Conservation (phyloP, 2,329 filamentous ascomycete genomes). For the Malbranchea zuffiana region DNA sequence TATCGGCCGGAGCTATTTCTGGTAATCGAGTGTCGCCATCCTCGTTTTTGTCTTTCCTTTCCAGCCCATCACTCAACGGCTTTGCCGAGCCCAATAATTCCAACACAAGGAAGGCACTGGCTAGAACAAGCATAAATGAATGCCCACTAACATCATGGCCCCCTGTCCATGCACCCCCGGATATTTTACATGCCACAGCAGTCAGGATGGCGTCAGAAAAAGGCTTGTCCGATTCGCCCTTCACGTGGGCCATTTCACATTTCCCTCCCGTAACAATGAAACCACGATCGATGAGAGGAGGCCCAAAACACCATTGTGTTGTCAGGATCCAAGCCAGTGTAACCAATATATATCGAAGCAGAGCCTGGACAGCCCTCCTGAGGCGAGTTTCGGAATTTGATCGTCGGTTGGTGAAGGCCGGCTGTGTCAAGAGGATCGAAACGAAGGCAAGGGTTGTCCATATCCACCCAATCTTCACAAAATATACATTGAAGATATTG, state of each 20-base stretch:
- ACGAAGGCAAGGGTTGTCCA: constrained; percentile 74
- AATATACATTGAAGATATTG: constrained; percentile 84
- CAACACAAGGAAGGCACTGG: constrained; percentile 68
- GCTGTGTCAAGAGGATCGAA: constrained; percentile 58
- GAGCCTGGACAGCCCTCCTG: constrained; percentile 46
- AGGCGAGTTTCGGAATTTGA: constrained; percentile 24
- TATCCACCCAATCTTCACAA: constrained; percentile 91
- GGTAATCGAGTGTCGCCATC: constrained; percentile 4
- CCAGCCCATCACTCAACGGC: constrained; percentile 50
- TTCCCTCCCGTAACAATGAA: constrained; percentile 81
- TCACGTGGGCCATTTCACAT: constrained; percentile 53
- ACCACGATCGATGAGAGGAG: constrained; percentile 76
- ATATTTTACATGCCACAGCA: constrained; percentile 67
- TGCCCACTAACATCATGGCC: constrained; percentile 95
- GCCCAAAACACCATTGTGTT: constrained; percentile 95
- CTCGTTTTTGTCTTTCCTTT: constrained; percentile 34
- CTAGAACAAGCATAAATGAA: constrained; percentile 81
- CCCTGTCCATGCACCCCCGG: constrained; percentile 77
- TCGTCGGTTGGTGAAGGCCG: constrained; percentile 40
- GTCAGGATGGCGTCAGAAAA: constrained; percentile 44
- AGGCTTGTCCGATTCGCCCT: constrained; percentile 31
- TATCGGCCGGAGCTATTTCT: constrained; percentile 19
- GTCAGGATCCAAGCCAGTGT: constrained; percentile 74
- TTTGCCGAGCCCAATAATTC: constrained; percentile 63
- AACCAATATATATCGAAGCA: constrained; percentile 57